These are phyloP conservation scores for Geotrichum fermentans DNA, from an alignment of 1,139 yeast genomes.

Conservation along the genomic window DNA sequence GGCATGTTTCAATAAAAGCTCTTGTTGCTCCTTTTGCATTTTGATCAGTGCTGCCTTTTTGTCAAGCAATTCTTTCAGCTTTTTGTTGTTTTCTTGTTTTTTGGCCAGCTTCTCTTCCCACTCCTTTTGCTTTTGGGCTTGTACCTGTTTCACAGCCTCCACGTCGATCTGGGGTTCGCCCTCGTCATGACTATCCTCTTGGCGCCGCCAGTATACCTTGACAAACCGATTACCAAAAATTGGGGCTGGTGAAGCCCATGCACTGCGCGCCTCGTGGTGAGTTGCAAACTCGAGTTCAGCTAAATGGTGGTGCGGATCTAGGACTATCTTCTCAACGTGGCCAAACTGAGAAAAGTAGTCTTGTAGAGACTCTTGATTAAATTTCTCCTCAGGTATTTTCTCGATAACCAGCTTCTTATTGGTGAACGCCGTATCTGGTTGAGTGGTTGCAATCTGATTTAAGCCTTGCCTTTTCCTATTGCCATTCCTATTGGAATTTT, in stretches of 20 bases:
- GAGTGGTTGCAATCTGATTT: slow-evolving; percentile 21
- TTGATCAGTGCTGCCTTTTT: slow-evolving; percentile 37
- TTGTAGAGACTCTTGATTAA: slow-evolving; percentile 36
- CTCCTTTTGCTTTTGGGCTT: slow-evolving; percentile 41
- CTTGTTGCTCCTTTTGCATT: slow-evolving; percentile 36
- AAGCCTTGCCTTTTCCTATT: neutral
- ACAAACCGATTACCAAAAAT: slow-evolving; percentile 49
- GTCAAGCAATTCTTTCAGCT: slow-evolving; percentile 36
- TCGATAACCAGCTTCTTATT: slow-evolving; percentile 39
- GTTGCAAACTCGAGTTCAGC: slow-evolving; percentile 41
- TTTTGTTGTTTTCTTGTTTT: slow-evolving; percentile 36
- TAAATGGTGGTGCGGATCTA: slow-evolving; percentile 31
- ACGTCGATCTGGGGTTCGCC: slow-evolving; percentile 34
- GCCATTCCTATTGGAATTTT: neutral
- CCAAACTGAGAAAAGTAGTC: slow-evolving; percentile 44
- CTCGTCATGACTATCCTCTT: slow-evolving; percentile 8
- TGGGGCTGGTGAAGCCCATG: slow-evolving; percentile 45
- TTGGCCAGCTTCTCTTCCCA: slow-evolving; percentile 41
- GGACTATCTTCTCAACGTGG: slow-evolving; percentile 32
- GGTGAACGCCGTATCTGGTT: slow-evolving; percentile 25
- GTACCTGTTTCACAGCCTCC: slow-evolving; percentile 39
- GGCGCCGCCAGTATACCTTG: slow-evolving; percentile 43
- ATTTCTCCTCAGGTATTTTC: slow-evolving; percentile 42
- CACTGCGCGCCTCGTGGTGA: slow-evolving; percentile 42
- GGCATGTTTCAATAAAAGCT: slow-evolving; percentile 28